Percentiles rank a stretch among this genome's conserved stretches.
phyloP scores from a whole-genome alignment of 495 filamentous ascomycete genomes.

The Lasiosphaeria ovina region DNA sequence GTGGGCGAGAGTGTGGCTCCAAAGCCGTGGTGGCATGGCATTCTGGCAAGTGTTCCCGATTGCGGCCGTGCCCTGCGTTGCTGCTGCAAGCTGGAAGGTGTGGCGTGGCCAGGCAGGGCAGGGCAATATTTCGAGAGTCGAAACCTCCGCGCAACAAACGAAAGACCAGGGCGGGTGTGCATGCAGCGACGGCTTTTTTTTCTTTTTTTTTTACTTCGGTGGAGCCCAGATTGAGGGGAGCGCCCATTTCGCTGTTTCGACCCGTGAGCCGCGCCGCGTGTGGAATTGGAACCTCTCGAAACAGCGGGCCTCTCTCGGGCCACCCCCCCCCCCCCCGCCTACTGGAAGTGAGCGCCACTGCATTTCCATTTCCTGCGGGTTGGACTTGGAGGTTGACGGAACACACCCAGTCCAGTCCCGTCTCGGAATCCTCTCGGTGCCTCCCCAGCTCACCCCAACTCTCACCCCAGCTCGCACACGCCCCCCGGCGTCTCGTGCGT shows the following conservation, averaged over 20 bases:
- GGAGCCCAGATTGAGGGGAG: neutral
- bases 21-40: too few relatives aligned
- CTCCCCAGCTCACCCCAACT: constrained; percentile 7
- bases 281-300: constrained; percentile 2
- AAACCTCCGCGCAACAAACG: too few relatives aligned
- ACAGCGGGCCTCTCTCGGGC: constrained; percentile 1
- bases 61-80: too few relatives aligned
- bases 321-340: neutral
- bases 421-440: constrained; percentile 20
- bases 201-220: too few relatives aligned
- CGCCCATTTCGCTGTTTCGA: constrained; percentile 8
- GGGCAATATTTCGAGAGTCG: too few relatives aligned
- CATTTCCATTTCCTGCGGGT: neutral
- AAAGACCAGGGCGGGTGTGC: neutral
- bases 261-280: constrained; percentile 9
- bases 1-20: too few relatives aligned
- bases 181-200: neutral
- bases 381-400: neutral
- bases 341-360: constrained; percentile 3
- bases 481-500: neutral
- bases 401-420: constrained; percentile 6
- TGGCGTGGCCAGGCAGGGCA: too few relatives aligned
- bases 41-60: too few relatives aligned
- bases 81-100: too few relatives aligned
- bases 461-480: neutral